A percentile compares a stretch with the other conserved stretches of the same genome.
Conservation (phyloP, 768 basidiomycete genomes). For the Serendipita sp. region DNA sequence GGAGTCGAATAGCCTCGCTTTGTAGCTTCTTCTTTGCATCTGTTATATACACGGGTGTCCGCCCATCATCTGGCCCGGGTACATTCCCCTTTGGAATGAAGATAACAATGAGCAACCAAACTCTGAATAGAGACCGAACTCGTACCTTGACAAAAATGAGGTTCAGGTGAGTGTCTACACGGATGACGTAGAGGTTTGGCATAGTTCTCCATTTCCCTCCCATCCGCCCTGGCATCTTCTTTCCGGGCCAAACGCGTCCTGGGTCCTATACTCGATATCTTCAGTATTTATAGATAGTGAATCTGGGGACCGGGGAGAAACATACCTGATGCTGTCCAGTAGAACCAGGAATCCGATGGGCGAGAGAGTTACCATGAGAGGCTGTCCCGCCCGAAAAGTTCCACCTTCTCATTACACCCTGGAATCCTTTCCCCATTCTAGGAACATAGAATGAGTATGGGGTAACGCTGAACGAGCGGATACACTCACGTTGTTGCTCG, state of each 20-base stretch:
- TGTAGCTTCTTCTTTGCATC: slow-evolving; percentile 83
- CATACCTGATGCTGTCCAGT: slow-evolving; percentile 86
- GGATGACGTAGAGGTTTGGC: slow-evolving; percentile 79
- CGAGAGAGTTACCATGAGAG: slow-evolving; percentile 90
- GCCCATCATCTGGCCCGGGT: slow-evolving; percentile 68
- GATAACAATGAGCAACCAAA: not conserved
- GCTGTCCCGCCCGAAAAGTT: slow-evolving; percentile 81
- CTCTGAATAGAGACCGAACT: not conserved
- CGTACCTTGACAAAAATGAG: slow-evolving; percentile 52
- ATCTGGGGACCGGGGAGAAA: slow-evolving; percentile 9
- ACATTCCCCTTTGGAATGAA: slow-evolving; percentile 50
- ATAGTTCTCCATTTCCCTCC: slow-evolving; percentile 67
- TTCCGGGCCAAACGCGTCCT: slow-evolving; percentile 89
- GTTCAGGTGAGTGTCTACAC: slow-evolving; percentile 73
- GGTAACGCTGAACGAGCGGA: too few relatives aligned
- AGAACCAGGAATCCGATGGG: slow-evolving; percentile 84
- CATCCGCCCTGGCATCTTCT: slow-evolving; percentile 95
- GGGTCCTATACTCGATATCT: slow-evolving; percentile 48
- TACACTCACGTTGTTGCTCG: slow-evolving; percentile 69
- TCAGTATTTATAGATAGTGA: slow-evolving; percentile 8
- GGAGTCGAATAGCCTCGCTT: slow-evolving; percentile 43
- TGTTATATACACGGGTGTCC: slow-evolving; percentile 55
- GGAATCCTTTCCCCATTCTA: slow-evolving; percentile 94
- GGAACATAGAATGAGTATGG: slow-evolving; percentile 8
- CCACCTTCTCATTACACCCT: slow-evolving; percentile 94